Evolutionary conservation across 2,329 filamentous ascomycete genomes (phyloP), one percentile per base, ranked within the genome.

Genomic region (Curvularia lunata): DNA sequence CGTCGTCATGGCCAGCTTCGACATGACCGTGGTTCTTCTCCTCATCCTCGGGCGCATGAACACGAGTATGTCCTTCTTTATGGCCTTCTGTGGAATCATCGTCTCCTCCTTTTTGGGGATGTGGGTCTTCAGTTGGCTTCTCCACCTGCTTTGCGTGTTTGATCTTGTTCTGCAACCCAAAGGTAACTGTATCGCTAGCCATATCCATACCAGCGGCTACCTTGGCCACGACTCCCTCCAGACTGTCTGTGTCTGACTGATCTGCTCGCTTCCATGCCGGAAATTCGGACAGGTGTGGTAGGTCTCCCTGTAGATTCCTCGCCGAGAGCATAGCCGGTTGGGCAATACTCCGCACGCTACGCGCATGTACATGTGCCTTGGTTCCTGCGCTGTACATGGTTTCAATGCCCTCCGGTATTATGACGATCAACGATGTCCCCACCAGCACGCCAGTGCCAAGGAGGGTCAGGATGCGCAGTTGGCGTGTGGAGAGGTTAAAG

Each of bases 341-440:
- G n/a, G 49, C 16, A 8, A 68, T 52, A 40, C 66, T 63, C 7
- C 62, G 61, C 4, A 65, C 57, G 40, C 64, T 58, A 50, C 68
- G 70, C n/a, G 65, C 52, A 43, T 71, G 69, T 48, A 59, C 61
- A 48, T 71, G 69, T 46, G 60, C 62, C 48, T 69, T 66, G 30
- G 60, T 57, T 27, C 62, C 63, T 37, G 85, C 83, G 66, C 80
- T 87, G 67, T 95, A 91, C 56, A 97, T 84, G 3, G 95, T 94
- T 74, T 97, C 93, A 58, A 98, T 89, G 37, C 95, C 95, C 77
- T 99, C 95, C 0, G 95, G 95, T 70, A 99, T 97, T 72, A 99
- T 98, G 30, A 99, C 92, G 64, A 98, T 94, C 64, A 99, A 84
- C 1, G 94, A 94, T 27, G 95, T 98, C 34, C 95, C 95, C 16